These are phyloP conservation scores for Trichoderma afroharzianum DNA, from an alignment of 2,329 filamentous ascomycete species.

Conservation along the genomic window DNA sequence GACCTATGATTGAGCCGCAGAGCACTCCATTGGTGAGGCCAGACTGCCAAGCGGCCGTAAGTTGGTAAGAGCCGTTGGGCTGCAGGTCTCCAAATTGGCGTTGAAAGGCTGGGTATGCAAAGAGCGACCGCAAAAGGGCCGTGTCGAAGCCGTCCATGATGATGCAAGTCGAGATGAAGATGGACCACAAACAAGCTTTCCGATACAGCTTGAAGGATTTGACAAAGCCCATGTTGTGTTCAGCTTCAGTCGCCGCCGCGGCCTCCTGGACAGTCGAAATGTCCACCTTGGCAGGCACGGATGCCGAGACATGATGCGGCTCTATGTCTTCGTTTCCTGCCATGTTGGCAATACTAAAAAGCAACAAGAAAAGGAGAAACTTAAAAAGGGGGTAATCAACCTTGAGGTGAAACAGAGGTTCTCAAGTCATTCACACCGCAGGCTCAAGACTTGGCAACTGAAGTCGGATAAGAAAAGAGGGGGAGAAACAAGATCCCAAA, in stretches of 20 bases:
- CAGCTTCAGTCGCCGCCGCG: slow-evolving; percentile 30
- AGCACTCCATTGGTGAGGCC: slow-evolving; percentile 47
- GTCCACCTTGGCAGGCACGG: slow-evolving; percentile 17
- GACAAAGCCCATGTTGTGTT: slow-evolving; percentile 32
- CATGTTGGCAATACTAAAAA: not conserved
- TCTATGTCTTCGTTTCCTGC: not conserved
- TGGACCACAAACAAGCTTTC: slow-evolving; percentile 37
- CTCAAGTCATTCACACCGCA: not conserved
- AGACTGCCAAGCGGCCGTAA: slow-evolving; percentile 51
- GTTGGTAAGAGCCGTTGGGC: slow-evolving; percentile 39
- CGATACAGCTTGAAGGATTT: slow-evolving; percentile 39
- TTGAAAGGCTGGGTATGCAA: slow-evolving; percentile 38
- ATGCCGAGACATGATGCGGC: not conserved
- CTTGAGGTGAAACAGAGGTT: not conserved
- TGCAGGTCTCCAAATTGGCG: slow-evolving; percentile 37
- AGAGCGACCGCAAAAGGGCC: slow-evolving; percentile 39
- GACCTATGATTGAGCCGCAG: slow-evolving; percentile 48
- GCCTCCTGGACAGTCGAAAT: slow-evolving; percentile 20
- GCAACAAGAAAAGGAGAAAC: not conserved
- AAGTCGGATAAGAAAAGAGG: not conserved
- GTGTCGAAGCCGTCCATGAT: slow-evolving; percentile 42
- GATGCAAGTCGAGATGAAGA: slow-evolving; percentile 37
- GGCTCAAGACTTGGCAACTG: not conserved
- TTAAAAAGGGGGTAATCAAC: not conserved
- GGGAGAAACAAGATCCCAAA: not conserved